Evolutionary conservation across 352 stramenopile genomes (phyloP).

Genomic region (Phytophthora sansomeana): DNA sequence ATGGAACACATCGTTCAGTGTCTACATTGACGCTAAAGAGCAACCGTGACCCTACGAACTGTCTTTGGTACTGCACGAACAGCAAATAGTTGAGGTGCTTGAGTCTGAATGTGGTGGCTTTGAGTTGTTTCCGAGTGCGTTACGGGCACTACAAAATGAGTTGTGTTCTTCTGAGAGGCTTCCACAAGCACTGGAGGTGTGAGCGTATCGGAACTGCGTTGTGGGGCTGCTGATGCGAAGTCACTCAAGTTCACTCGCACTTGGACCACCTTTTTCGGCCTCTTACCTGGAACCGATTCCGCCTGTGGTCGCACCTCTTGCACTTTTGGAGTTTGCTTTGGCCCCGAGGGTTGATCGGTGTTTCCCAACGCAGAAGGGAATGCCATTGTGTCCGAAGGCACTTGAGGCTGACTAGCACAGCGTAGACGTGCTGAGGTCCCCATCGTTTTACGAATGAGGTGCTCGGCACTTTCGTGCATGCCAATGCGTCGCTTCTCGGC

Average conservation of each 20-base stretch:
- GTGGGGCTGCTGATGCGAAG: conserved; percentile 17
- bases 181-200: not conserved
- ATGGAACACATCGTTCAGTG: not conserved
- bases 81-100: conserved; percentile 10
- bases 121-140: not conserved
- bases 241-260: conserved; percentile 56
- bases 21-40: conserved; percentile 30
- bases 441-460: conserved; percentile 34
- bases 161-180: not conserved
- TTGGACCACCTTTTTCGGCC: conserved; percentile 49
- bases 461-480: conserved; percentile 33
- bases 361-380: not conserved
- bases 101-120: conserved; percentile 4
- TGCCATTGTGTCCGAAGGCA: not conserved
- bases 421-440: conserved; percentile 14
- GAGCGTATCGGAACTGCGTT: not conserved
- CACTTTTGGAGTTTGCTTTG: conserved; percentile 3
- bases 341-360: not conserved
- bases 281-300: conserved; percentile 16
- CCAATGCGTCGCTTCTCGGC: conserved; percentile 30
- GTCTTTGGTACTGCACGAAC: conserved; percentile 30
- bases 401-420: not conserved
- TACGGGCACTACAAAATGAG: not conserved
- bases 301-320: not conserved
- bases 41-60: conserved; percentile 53